Base-by-base conservation (phyloP, 164 flowering plant genomes). In the Magnolia officinalis region DNA sequence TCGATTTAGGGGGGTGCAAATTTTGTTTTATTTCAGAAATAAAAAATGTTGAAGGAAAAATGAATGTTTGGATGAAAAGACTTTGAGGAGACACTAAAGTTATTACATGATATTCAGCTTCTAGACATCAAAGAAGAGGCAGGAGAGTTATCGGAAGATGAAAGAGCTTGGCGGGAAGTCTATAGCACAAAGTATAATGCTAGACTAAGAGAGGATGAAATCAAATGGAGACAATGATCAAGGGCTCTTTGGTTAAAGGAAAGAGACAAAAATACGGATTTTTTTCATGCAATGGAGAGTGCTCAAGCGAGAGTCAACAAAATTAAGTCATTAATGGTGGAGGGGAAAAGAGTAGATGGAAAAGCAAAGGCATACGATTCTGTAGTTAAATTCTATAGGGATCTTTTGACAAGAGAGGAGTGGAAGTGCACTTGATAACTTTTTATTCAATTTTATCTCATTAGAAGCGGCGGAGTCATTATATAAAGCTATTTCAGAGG, bases 151-250 rank as follows among this genome's bases (percentile, higher is more conserved):
- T 29, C 24, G 5, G 11, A 4, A 19, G 4, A 31, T 45, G 31
- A 20, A 14, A 49, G 50, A 14, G n/a, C 18, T 4, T 19, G 1
- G 31, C 1, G 24, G 24, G 11, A 20, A 65, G 9, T 7, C 14
- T 68, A 6, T 26, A 68, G 14, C 5, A 7, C 8, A 23, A 26
- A 13, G 0, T 68, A 5, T 16, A 26, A 16, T 14, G 49, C 14
- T 37, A 31, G 18, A 68, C 6, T 29, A 3, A 31, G n/a, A 5
- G n/a, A 68, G 3, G 51, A 68, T 13, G 50, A 68, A 31, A 68
- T 68, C 71, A 68, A 68, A 31, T 68, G 50, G 71, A 29, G n/a
- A 31, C 71, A 68, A 5, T 14, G 71, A 37, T 68, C 51, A 20
- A 29, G 71, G 31, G 18, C 14, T 14, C 16, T 10, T 13, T 68